These are phyloP conservation scores for Phalaenopsis equestris DNA, from an alignment of 106 monocot genomes.

Conservation along the genomic window DNA sequence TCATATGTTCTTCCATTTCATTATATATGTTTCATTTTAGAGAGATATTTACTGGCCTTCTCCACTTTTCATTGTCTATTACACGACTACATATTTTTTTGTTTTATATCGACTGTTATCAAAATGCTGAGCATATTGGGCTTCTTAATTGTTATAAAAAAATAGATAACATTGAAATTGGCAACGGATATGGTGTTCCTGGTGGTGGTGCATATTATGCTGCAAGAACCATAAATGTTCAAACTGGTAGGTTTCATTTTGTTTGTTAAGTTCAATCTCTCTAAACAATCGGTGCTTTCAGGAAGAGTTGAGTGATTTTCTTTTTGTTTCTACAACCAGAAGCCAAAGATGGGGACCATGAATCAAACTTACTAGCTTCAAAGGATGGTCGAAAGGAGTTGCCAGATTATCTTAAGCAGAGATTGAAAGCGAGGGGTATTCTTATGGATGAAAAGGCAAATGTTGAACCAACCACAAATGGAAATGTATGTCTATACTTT, in stretches of 20 bases:
- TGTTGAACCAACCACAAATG: slow-evolving; percentile 8
- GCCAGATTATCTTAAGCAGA: slow-evolving; percentile 80
- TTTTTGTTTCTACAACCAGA: slow-evolving; percentile 14
- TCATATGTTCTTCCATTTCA: neutral
- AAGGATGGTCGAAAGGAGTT: slow-evolving; percentile 39
- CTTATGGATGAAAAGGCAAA: slow-evolving; percentile 52
- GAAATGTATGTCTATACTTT: slow-evolving; percentile 25
- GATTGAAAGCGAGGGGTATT: slow-evolving; percentile 84
- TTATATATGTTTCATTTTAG: neutral
- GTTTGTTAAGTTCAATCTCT: neutral
- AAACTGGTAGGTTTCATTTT: slow-evolving; percentile 31
- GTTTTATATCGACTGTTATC: neutral
- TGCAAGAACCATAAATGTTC: slow-evolving; percentile 17
- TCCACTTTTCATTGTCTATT: neutral
- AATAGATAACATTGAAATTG: slow-evolving; percentile 88
- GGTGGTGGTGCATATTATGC: slow-evolving; percentile 91
- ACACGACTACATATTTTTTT: neutral
- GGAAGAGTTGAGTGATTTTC: neutral
- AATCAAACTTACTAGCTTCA: slow-evolving; percentile 5
- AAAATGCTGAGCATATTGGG: neutral
- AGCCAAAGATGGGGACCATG: slow-evolving; percentile 22
- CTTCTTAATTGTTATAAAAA: neutral
- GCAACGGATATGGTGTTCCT: slow-evolving; percentile 99
- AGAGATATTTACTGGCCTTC: neutral
- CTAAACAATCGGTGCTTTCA: neutral